Evolutionary conservation across 139 green algal genomes (phyloP), one percentile per base, ranked within the genome.

Genomic region (Ettlia oleoabundans): DNA sequence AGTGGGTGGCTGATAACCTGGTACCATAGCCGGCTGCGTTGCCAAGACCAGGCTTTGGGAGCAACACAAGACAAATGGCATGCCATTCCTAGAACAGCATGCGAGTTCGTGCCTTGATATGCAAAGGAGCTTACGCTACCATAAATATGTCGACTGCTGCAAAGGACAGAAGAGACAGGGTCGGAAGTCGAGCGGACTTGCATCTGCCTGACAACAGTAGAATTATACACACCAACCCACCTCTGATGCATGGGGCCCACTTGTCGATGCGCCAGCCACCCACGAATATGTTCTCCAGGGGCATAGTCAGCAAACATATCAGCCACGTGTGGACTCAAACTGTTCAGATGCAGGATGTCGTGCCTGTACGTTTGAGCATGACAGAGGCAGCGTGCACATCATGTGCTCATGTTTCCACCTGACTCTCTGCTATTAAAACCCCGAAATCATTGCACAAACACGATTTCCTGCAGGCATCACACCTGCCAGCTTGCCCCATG

Each of bases 81-180:
- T 53, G 76, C 24, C 43, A 35, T 5, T 42, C 58, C 74, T 24
- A 73, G 22, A 51, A 81, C 62, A 7, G 74, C 78, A 43, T 92
- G 88, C 0, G 84, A 78, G 76, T 92, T 92, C 55, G 88, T 92
- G 74, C 88, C 92, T 76, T 97, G 94, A 80, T 95, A 98, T 0
- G 94, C 94, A 85, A 98, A 98, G 0, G 92, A 91, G 80, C 88
- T 95, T 22, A 96, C 84, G 30, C 91, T 89, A 2, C 69, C 82
- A n/a, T 28, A 0, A 21, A 33, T n/a, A 28, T 61, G 24, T 3
- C 3, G 0, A 18, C 24, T 28, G 24, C 75, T 71, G 75, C 75
- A 71, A 18, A n/a, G n/a, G n/a, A n/a, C 7, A 19, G 22, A 47
- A 5, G 24, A 41, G 26, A 58, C 47, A 58, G 10, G 47, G 47